These are phyloP conservation scores for Cyathus striatus DNA, from an alignment of 768 basidiomycete species.

Conservation along the genomic window DNA sequence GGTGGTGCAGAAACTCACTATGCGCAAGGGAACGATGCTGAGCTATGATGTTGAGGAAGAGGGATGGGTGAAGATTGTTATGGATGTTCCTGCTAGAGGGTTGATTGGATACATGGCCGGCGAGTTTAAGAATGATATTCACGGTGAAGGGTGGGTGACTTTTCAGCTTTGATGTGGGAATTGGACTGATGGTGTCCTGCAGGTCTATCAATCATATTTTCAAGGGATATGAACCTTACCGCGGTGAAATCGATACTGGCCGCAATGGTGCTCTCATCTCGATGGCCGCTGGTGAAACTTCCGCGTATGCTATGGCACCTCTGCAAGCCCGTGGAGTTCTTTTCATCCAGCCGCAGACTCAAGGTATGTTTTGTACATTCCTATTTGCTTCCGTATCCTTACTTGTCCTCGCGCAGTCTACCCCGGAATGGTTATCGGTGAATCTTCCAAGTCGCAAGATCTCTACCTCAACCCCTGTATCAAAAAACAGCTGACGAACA, in stretches of 20 bases:
- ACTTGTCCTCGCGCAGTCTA: slow-evolving; percentile 26
- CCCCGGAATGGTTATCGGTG: slow-evolving; percentile 48
- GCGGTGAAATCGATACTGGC: slow-evolving; percentile 40
- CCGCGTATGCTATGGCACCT: slow-evolving; percentile 43
- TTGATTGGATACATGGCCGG: slow-evolving; percentile 49
- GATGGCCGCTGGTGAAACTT: slow-evolving; percentile 39
- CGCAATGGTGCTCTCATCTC: slow-evolving; percentile 43
- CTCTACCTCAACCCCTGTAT: slow-evolving; percentile 42
- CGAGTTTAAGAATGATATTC: slow-evolving; percentile 47
- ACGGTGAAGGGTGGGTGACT: slow-evolving; percentile 37
- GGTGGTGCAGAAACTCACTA: slow-evolving; percentile 46
- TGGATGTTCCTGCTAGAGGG: slow-evolving; percentile 44
- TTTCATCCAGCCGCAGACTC: slow-evolving; percentile 37
- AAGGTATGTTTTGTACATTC: slow-evolving; percentile 20
- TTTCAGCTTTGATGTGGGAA: neutral
- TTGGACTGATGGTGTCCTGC: slow-evolving; percentile 1
- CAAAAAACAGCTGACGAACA: slow-evolving; percentile 47
- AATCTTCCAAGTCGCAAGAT: slow-evolving; percentile 39
- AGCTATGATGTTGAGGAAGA: slow-evolving; percentile 42
- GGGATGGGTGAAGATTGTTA: slow-evolving; percentile 40
- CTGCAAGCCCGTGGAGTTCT: slow-evolving; percentile 42
- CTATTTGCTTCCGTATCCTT: neutral
- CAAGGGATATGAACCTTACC: slow-evolving; percentile 41
- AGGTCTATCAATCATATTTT: slow-evolving; percentile 51
- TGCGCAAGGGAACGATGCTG: slow-evolving; percentile 43